Evolutionary conservation across 495 filamentous ascomycete species (phyloP), one percentile per base, ranked within the genome.

Genomic region (Penicillium silybi): DNA sequence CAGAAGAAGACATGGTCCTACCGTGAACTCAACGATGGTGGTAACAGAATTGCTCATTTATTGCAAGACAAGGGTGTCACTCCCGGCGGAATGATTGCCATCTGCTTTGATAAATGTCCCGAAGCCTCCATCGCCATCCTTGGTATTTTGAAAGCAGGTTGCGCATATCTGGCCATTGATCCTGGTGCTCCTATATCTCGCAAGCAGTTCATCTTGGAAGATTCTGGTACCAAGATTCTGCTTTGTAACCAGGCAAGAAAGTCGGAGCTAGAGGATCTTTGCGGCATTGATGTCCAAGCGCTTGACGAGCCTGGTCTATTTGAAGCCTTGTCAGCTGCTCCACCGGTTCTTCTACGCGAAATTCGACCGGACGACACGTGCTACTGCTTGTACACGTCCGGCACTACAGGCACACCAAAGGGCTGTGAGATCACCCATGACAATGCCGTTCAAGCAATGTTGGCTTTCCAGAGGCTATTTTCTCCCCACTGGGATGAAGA

Each of bases 371-470:
- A 96, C 67, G 93, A 98, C 61, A 89, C 90, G 17, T 83, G 95
- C 18, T 98, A 97, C 79, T 77, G 97, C 45, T 82, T 98, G 41
- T 98, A 97, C 67, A 98, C 93, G 0, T 97, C 93, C 20, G 93
- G 93, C 2, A 97, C 92, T 0, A 98, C 93, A 1, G 93, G 93
- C 25, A 96, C 96, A 73, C 93, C 93, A 17, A 98, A 98, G 78
- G 93, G 93, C 67, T 88, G 97, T 32, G 90, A 97, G 88, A 65
- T 74, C 38, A 74, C 71, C 20, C 69, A 73, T 48, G 67, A 64
- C 9, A 77, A 76, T 48, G 57, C 63, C 6, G 60, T 66, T 6
- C 63, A 66, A 44, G 63, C 63, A 25, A 73, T 78, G 54, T 64
- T 66, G 0, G 72, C 75, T 3, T 78, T 78, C 46, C 52, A 74